Conservation (phyloP, 352 stramenopile genomes). For the Globisporangium iwayamae region DNA sequence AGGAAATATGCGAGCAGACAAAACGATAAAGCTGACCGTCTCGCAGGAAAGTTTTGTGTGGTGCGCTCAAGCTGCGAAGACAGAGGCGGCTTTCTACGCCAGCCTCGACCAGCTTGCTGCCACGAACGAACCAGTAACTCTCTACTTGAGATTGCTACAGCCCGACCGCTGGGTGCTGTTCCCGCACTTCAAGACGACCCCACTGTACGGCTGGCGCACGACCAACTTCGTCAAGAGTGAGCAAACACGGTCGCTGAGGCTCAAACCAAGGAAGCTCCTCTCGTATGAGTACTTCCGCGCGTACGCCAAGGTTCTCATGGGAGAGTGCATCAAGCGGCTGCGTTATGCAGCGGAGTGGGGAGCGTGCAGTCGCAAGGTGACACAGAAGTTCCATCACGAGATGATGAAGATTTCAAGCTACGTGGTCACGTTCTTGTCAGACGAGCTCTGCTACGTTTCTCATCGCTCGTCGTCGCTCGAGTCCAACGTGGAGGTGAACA, state of each 20-base stretch:
- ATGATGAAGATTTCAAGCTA: neutral
- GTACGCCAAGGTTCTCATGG: too few relatives aligned
- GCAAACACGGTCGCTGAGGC: too few relatives aligned
- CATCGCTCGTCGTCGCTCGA: neutral
- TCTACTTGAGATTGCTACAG: constrained; percentile 2
- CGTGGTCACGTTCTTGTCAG: neutral
- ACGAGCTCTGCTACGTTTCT: neutral
- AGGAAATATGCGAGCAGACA: neutral
- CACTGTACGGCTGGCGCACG: neutral
- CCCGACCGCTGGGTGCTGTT: neutral
- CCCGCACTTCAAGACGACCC: constrained; percentile 1
- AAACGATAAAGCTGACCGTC: neutral
- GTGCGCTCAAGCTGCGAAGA: neutral
- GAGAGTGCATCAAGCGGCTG: neutral
- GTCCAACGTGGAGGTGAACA: neutral
- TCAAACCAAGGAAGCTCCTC: too few relatives aligned
- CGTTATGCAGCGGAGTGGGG: neutral
- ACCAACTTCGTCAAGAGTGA: neutral
- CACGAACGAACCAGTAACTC: neutral
- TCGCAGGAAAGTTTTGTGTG: neutral
- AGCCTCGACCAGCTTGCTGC: neutral
- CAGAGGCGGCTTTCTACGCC: neutral
- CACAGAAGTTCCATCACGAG: neutral
- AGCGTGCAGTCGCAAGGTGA: neutral
- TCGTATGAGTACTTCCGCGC: too few relatives aligned